Evolutionary conservation across 805 yeast genomes (phyloP), one percentile per base, ranked within the genome.

Genomic region (Candida endomychidarum): DNA sequence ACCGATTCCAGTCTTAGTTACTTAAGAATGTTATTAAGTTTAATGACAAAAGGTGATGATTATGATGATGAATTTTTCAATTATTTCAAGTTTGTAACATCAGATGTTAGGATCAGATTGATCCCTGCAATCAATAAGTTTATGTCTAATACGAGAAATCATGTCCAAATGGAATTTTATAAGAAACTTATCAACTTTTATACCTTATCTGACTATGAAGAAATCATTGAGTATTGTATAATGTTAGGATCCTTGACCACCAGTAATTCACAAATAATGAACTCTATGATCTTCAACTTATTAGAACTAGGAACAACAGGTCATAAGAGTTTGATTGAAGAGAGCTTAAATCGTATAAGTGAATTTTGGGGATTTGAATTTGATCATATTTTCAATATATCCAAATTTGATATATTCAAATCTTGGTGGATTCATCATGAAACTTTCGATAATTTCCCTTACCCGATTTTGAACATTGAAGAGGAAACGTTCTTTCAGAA

Each of bases 371-470:
- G 14, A 4, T 14, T 33, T 3, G 8, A 3, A 11, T 27, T 39
- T 23, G 8, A 18, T 11, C 5, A 22, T 2, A 5, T 28, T 5
- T 39, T 33, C n/a, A 22, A 22, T 19, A 11, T 18, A n/a, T 10
- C 14, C 8, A 40, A 55, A 34, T 47, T 62, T 24, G 65, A 65
- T 10, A 51, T 76, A 3, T 53, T 77, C 34, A 69, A 61, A 40
- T 58, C 58, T 15, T 77, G 81, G 80, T 58, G 60, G 53, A 53
- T 34, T 11, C 47, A 56, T n/a, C 60, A 58, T 38, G 55, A 58
- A 9, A 47, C 52, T 3, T 43, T 74, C 10, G 39, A 43, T 0
- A 47, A 49, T 1, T 75, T 77, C 44, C 82, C 81, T 19, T 36
- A 12, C 12, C 36, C 12, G 34, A 23, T 3, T 31, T 14, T 18